phyloP scores from a whole-genome alignment of 2,329 filamentous ascomycete species.

The Fusarium caatingaense region DNA sequence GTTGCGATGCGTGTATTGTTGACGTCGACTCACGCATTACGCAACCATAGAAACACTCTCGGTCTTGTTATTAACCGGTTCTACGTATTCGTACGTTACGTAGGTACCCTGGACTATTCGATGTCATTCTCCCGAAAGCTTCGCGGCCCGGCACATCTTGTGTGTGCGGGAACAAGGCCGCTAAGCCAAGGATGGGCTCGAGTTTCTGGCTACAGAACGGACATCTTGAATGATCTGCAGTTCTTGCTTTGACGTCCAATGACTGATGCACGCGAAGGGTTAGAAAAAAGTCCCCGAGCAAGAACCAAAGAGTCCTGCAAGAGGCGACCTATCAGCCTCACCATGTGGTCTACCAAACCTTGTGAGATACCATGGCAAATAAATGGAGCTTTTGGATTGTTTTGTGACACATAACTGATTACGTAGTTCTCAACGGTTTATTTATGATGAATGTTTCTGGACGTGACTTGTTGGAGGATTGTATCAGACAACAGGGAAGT shows the following conservation, averaged over 20 bases:
- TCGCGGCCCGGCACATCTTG: constrained; percentile 36
- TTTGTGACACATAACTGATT: constrained; percentile 23
- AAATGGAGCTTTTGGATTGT: not conserved
- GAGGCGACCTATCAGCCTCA: constrained; percentile 23
- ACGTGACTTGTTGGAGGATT: not conserved
- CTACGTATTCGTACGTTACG: not conserved
- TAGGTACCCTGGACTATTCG: not conserved
- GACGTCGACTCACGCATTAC: constrained; percentile 27
- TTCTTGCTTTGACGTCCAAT: constrained; percentile 28
- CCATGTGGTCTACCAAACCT: constrained; percentile 14
- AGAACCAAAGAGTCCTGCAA: constrained; percentile 18
- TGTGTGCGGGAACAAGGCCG: constrained; percentile 35
- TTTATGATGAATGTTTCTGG: not conserved
- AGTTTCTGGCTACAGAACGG: not conserved
- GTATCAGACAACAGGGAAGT: not conserved
- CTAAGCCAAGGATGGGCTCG: constrained; percentile 25
- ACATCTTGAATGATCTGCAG: constrained; percentile 34
- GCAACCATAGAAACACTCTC: constrained; percentile 27
- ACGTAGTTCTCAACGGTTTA: constrained; percentile 8
- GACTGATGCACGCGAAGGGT: constrained; percentile 21
- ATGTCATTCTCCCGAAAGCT: constrained; percentile 37
- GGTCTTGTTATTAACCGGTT: not conserved
- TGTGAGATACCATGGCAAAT: constrained; percentile 8
- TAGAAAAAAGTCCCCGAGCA: constrained; percentile 24
- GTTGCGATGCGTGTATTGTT: constrained; percentile 34